Conservation (phyloP, 2,329 filamentous ascomycete genomes). For the Cladosporium sp. region DNA sequence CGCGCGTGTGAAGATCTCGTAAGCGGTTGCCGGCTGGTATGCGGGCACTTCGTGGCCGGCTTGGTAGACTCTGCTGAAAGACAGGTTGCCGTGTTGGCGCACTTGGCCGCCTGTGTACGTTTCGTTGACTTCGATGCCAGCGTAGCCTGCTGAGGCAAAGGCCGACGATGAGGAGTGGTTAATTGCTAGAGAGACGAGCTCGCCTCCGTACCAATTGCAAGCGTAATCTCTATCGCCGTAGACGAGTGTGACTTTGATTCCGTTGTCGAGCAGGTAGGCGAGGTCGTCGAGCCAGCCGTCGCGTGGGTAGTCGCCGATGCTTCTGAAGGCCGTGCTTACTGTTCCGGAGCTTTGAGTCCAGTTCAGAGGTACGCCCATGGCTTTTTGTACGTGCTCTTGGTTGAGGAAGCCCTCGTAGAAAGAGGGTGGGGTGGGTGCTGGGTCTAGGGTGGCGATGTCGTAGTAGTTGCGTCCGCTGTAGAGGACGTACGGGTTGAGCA, state of each 20-base stretch:
- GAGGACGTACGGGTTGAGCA: constrained; percentile 44
- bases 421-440: constrained; percentile 34
- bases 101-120: constrained; percentile 22
- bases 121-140: constrained; percentile 18
- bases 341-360: constrained; percentile 7
- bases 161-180: constrained; percentile 49
- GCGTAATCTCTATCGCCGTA: constrained; percentile 56
- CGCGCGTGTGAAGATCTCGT: constrained; percentile 45
- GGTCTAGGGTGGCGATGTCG: constrained; percentile 50
- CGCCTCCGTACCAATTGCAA: constrained; percentile 43
- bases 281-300: constrained; percentile 47
- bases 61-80: constrained; percentile 25
- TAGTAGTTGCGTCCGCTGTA: constrained; percentile 50
- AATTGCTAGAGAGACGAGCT: constrained; percentile 48
- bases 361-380: constrained; percentile 49
- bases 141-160: constrained; percentile 49
- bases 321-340: constrained; percentile 21
- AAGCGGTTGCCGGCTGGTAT: constrained; percentile 47
- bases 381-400: constrained; percentile 51
- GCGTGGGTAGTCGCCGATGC: constrained; percentile 48
- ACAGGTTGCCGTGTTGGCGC: constrained; percentile 28
- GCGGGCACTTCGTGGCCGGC: constrained; percentile 44
- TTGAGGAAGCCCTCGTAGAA: constrained; percentile 55
- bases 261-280: constrained; percentile 52
- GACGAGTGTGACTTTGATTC: constrained; percentile 52